These are phyloP conservation scores for Phialophora chinensis DNA, from an alignment of 2,329 filamentous ascomycete species.

Conservation along the genomic window DNA sequence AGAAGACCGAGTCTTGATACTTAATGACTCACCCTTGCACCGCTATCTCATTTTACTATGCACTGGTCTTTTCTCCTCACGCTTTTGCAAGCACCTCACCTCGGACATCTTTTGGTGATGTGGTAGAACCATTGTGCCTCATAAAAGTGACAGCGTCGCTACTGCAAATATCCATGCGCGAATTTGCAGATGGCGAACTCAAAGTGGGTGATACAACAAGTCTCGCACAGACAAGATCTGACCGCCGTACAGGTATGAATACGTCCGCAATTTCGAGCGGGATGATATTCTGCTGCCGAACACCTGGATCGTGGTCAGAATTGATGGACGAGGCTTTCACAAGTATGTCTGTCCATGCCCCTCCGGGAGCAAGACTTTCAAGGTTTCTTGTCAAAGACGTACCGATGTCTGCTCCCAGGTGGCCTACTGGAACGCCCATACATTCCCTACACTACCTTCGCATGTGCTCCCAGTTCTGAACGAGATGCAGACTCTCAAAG, in stretches of 20 bases:
- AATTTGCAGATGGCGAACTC: constrained; percentile 45
- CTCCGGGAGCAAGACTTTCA: neutral
- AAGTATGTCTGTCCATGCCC: constrained; percentile 63
- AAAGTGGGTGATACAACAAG: constrained; percentile 40
- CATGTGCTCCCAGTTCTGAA: neutral
- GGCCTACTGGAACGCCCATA: too few relatives aligned
- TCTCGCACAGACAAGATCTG: neutral
- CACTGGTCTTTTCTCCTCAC: neutral
- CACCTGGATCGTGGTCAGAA: constrained; percentile 92
- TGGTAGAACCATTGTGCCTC: neutral
- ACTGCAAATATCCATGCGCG: neutral
- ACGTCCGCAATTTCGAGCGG: constrained; percentile 89
- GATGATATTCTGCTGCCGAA: constrained; percentile 80
- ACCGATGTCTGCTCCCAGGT: too few relatives aligned
- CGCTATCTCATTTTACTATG: neutral
- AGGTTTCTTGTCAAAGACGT: too few relatives aligned
- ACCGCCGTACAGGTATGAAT: constrained; percentile 73
- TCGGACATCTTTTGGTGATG: neutral
- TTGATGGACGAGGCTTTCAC: constrained; percentile 93
- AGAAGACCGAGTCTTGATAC: neutral
- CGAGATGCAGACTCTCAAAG: constrained; percentile 70
- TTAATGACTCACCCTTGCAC: neutral
- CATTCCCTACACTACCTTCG: too few relatives aligned
- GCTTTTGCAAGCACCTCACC: neutral
- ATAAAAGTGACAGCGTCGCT: neutral